phyloP scores from a whole-genome alignment of 1,284 basidiomycete genomes.

The Ceratobasidium sp. region DNA sequence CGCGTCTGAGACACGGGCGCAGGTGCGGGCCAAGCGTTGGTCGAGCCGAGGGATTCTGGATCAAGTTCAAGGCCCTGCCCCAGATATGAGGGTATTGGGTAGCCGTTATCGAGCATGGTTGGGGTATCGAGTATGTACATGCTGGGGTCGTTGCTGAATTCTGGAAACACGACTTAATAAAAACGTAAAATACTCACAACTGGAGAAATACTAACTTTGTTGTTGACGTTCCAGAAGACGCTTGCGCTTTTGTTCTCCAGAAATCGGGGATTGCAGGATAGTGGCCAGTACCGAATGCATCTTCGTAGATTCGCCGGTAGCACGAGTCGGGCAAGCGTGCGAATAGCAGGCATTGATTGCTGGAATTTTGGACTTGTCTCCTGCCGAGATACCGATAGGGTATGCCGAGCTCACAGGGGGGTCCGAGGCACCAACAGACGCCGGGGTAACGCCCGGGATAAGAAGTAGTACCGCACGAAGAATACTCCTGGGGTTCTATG shows the following conservation, averaged over 20 bases:
- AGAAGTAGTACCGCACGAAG: conserved; percentile 79
- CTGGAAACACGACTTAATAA: not conserved
- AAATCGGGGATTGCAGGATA: conserved; percentile 82
- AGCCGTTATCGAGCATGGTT: conserved; percentile 89
- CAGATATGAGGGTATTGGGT: conserved; percentile 82
- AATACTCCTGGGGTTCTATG: conserved; percentile 72
- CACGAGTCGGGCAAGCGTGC: conserved; percentile 87
- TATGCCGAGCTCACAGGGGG: conserved; percentile 54
- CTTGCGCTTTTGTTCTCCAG: conserved; percentile 76
- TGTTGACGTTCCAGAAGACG: conserved; percentile 61
- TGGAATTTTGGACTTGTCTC: conserved; percentile 58
- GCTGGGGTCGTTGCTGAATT: conserved; percentile 52
- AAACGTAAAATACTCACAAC: conserved; percentile 25
- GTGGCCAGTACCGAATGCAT: conserved; percentile 86
- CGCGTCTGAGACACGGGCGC: conserved; percentile 47
- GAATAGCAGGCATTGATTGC: conserved; percentile 85
- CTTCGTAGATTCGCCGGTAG: conserved; percentile 82
- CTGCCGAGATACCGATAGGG: conserved; percentile 22
- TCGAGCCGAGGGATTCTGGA: conserved; percentile 19
- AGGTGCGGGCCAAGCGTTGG: conserved; percentile 19
- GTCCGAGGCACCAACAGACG: conserved; percentile 69
- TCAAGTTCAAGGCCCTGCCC: conserved; percentile 54
- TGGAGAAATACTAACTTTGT: conserved; percentile 55
- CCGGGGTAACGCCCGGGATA: conserved; percentile 80
- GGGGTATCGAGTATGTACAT: conserved; percentile 72